Evolutionary conservation across 2,329 filamentous ascomycete genomes (phyloP), one percentile per base, ranked within the genome.

Genomic region (Truncatella angustata): DNA sequence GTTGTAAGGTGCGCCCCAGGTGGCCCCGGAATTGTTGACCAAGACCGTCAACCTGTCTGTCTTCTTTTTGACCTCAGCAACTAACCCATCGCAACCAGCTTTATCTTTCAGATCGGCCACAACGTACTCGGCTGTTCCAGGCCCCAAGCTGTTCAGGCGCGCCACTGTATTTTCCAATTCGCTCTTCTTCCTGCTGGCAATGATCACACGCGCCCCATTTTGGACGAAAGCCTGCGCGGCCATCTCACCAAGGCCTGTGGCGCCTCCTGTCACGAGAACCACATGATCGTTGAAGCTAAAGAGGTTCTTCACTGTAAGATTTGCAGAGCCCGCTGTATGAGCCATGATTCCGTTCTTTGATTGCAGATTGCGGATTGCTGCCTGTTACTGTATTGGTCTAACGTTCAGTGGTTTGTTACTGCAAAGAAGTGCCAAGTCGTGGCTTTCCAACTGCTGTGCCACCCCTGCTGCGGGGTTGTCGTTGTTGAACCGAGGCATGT

Each of bases 41-140:
- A 53, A 37, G 45, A 53, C 51, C 18, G 44, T 48, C 46, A 53
- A 37, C 37, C 36, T 10, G 37, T 50, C 51, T 7, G 46, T 49
- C 21, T 30, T 21, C 37, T 21, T 37, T 14, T 30, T 23, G 30
- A 53, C 51, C 46, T 53, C 51, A 18, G 51, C 45, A 14, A 28
- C 32, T 7, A 53, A 37, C 6, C 28, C 46, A 12, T 53, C 51
- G 39, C 51, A 53, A 2, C 51, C 51, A 12, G 51, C 51, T 37
- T 49, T 53, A 46, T 53, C 51, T 28, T 53, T 53, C 9, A 53
- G 39, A 37, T 53, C 51, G 23, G 51, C 51, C 28, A 53, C 51
- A 14, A 53, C 32, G 46, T 53, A 53, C 37, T 53, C 51, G 51
- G 36, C 42, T 28, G 23, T 43, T 24, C 51, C 51, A 11, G 45